These are phyloP conservation scores for Conoideocrella luteorostrata DNA, from an alignment of 2,329 filamentous ascomycete species.

Conservation along the genomic window DNA sequence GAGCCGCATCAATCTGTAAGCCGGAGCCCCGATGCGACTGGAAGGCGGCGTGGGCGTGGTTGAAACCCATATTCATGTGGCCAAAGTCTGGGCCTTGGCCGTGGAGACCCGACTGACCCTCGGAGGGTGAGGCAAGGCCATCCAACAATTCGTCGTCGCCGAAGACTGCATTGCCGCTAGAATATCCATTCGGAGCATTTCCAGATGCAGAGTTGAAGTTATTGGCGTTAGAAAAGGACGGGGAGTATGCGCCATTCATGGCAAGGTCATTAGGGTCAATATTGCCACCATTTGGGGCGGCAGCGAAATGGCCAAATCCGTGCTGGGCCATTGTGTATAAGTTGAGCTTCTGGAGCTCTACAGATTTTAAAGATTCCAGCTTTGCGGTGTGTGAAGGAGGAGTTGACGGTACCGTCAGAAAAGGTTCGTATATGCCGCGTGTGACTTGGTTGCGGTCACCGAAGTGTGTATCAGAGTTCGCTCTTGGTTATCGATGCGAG, in stretches of 20 bases:
- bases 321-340: constrained; percentile 45
- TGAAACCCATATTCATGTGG: constrained; percentile 52
- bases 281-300: constrained; percentile 47
- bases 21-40: constrained; percentile 47
- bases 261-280: constrained; percentile 83
- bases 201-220: constrained; percentile 51
- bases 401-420: constrained; percentile 8
- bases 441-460: constrained; percentile 4
- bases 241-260: constrained; percentile 56
- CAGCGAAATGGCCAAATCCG: constrained; percentile 50
- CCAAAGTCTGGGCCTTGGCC: constrained; percentile 51
- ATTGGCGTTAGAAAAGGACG: constrained; percentile 45
- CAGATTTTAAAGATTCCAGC: constrained; percentile 9
- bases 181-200: constrained; percentile 65
- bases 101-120: constrained; percentile 43
- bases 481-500: background rate
- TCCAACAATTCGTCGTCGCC: constrained; percentile 86
- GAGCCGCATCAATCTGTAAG: constrained; percentile 58
- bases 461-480: background rate
- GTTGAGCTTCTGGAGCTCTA: constrained; percentile 12
- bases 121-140: constrained; percentile 52
- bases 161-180: constrained; percentile 70
- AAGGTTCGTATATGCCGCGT: constrained; percentile 2
- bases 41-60: constrained; percentile 48
- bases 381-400: constrained; percentile 7